A percentile compares a stretch with the other conserved stretches of the same genome.
Conservation (phyloP, 2,329 filamentous ascomycete species). For the Hyphodiscus sp. region DNA sequence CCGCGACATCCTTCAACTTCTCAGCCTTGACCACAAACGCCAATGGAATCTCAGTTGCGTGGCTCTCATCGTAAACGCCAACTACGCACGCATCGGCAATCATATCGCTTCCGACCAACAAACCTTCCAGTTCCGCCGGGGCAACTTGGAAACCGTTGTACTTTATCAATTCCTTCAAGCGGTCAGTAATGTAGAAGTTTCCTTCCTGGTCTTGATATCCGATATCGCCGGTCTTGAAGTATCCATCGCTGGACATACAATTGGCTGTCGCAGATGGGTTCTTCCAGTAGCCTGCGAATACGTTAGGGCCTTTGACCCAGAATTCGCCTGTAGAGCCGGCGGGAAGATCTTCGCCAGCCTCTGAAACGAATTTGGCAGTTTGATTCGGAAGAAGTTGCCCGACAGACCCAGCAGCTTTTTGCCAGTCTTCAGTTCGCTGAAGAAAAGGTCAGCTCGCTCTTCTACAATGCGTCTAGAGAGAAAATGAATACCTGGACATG, state of each 20-base stretch:
- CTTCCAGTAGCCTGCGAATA: constrained; percentile 52
- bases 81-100: constrained; percentile 55
- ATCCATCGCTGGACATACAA: constrained; percentile 67
- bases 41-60: constrained; percentile 62
- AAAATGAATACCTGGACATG: constrained; percentile 46
- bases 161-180: constrained; percentile 64
- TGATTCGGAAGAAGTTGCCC: constrained; percentile 72
- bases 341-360: constrained; percentile 35
- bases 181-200: constrained; percentile 84
- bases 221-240: constrained; percentile 76
- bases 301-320: constrained; percentile 56
- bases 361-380: constrained; percentile 67
- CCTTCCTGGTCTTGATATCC: constrained; percentile 68
- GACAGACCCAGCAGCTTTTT: constrained; percentile 69
- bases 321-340: constrained; percentile 61
- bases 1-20: constrained; percentile 23
- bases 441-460: neutral
- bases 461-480: neutral
- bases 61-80: constrained; percentile 51
- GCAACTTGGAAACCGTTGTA: constrained; percentile 66
- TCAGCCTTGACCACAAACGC: constrained; percentile 51
- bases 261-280: constrained; percentile 62
- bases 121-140: constrained; percentile 55
- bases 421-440: constrained; percentile 4
- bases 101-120: constrained; percentile 38